A percentile compares a stretch with the other conserved stretches of the same genome.
These are phyloP conservation scores for Aspergillus amoenus DNA, from an alignment of 2,329 filamentous ascomycete genomes.

Conservation along the genomic window DNA sequence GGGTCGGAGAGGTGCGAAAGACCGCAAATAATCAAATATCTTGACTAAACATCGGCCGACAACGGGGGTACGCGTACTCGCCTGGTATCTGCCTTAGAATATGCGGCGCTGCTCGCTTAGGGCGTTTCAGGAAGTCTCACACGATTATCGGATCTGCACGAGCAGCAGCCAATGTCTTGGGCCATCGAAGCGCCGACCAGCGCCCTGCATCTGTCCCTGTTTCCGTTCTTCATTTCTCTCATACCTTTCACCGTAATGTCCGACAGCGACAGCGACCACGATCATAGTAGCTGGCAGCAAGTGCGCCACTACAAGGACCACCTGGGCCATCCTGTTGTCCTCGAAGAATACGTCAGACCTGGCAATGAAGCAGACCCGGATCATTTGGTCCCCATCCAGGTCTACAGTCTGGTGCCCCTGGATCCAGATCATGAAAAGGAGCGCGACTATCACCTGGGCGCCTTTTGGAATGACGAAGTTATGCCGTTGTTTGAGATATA, in stretches of 20 bases:
- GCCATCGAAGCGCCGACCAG: no score
- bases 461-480: constrained; percentile 10
- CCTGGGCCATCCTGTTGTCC: constrained; percentile 16
- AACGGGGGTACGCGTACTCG: no score
- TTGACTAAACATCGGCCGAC: no score
- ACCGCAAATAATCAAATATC: no score
- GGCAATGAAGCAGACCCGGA: constrained; percentile 4
- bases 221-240: neutral
- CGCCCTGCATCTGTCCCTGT: neutral
- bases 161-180: no score
- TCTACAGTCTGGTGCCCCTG: constrained; percentile 10
- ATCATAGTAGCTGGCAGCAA: constrained; percentile 12
- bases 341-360: constrained; percentile 14
- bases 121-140: no score
- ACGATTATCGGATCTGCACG: no score
- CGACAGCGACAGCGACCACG: neutral
- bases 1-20: no score
- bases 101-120: no score
- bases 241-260: neutral
- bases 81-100: no score
- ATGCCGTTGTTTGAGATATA: constrained; percentile 21
- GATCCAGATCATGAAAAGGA: constrained; percentile 2
- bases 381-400: constrained; percentile 9
- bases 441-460: constrained; percentile 16
- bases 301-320: constrained; percentile 17